Conservation (phyloP, 106 monocot species). For the Ottelia alismoides region DNA sequence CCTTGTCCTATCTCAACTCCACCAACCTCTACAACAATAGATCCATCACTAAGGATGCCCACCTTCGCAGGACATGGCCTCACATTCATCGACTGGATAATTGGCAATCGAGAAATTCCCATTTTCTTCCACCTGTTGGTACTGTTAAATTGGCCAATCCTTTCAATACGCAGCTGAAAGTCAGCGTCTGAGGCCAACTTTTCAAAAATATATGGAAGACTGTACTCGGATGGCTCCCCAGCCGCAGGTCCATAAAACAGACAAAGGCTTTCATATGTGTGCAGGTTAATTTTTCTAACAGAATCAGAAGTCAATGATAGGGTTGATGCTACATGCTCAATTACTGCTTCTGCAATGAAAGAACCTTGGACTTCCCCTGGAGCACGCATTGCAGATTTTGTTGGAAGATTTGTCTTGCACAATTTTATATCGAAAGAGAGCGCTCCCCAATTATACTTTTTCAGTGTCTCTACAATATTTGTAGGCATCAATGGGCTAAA, state of each 20-base stretch:
- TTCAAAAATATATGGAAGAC: conserved; percentile 33
- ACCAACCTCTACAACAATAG: conserved; percentile 79
- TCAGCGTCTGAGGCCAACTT: conserved; percentile 18
- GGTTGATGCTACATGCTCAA: conserved; percentile 60
- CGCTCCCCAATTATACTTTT: conserved; percentile 85
- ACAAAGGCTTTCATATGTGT: conserved; percentile 47
- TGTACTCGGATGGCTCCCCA: conserved; percentile 42
- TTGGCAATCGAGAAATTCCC: conserved; percentile 58
- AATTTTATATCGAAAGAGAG: conserved; percentile 55
- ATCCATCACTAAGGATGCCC: conserved; percentile 57
- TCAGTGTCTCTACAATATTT: conserved; percentile 35
- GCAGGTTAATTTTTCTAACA: conserved; percentile 46
- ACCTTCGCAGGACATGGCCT: conserved; percentile 64
- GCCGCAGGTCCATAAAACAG: conserved; percentile 25
- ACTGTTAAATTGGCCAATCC: conserved; percentile 34
- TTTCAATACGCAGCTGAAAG: conserved; percentile 20
- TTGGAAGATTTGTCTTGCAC: conserved; percentile 56
- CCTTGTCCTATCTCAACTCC: conserved; percentile 88
- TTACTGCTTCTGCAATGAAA: conserved; percentile 66
- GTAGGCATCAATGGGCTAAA: conserved; percentile 32
- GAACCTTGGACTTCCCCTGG: conserved; percentile 83
- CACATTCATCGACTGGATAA: conserved; percentile 25
- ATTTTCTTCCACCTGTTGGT: conserved; percentile 52
- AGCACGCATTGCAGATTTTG: conserved; percentile 65
- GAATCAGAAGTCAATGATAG: conserved; percentile 34